A percentile compares a stretch with the other conserved stretches of the same genome.
Conservation (phyloP, 306 rosid genomes). For the Corylus avellana region DNA sequence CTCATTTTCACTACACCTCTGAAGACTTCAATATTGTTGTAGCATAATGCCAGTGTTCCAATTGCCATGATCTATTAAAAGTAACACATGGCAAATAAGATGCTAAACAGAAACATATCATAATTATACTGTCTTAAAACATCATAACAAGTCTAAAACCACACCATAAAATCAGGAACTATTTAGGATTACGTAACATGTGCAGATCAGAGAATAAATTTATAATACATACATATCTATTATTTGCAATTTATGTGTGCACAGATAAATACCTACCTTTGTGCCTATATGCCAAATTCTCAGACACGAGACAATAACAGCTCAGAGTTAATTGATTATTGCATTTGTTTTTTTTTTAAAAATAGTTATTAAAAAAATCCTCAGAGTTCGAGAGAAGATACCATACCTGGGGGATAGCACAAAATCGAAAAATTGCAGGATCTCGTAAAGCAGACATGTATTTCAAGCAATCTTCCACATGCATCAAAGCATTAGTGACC, state of each 20-base stretch:
- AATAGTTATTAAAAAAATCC: background rate
- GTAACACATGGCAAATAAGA: slow-evolving; percentile 32
- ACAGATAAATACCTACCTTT: background rate
- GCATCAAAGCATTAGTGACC: slow-evolving; percentile 83
- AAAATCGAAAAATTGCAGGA: slow-evolving; percentile 74
- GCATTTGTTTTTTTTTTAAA: no score
- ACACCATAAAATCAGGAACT: background rate
- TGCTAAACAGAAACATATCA: slow-evolving; percentile 4
- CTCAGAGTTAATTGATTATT: background rate
- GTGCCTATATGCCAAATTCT: background rate
- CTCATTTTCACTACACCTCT: slow-evolving; percentile 98
- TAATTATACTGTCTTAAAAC: slow-evolving; percentile 10
- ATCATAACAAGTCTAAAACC: background rate
- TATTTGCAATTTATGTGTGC: background rate
- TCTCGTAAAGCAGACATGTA: slow-evolving; percentile 76
- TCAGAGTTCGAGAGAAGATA: slow-evolving; percentile 18
- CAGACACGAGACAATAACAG: slow-evolving; percentile 17
- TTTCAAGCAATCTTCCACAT: slow-evolving; percentile 72
- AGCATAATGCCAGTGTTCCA: slow-evolving; percentile 91
- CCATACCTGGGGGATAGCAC: slow-evolving; percentile 95
- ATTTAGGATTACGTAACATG: background rate
- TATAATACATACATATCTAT: background rate
- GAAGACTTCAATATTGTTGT: slow-evolving; percentile 85
- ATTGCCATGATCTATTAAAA: slow-evolving; percentile 83
- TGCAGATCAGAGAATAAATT: background rate